Conservation (phyloP, 2,329 filamentous ascomycete genomes). For the Fonsecaea multimorphosa region DNA sequence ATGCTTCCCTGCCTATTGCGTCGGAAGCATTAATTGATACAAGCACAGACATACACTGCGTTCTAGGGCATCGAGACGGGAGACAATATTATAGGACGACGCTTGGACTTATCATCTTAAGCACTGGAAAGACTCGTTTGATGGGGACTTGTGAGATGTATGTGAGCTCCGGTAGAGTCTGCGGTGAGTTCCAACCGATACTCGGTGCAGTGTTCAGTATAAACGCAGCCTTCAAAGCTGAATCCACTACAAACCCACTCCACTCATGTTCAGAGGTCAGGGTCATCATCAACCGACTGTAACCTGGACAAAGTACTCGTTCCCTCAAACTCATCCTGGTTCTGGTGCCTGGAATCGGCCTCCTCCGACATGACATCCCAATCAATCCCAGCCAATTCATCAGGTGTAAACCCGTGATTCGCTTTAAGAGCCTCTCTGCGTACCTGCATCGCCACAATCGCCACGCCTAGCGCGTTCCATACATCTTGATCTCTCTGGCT, state of each 20-base stretch:
- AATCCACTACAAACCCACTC: neutral
- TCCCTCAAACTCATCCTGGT: constrained; percentile 22
- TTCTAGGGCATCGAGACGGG: too few relatives aligned
- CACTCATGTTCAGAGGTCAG: constrained; percentile 23
- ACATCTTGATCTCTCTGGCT: constrained; percentile 61
- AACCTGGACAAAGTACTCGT: constrained; percentile 19
- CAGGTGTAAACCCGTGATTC: constrained; percentile 14
- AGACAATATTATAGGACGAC: neutral
- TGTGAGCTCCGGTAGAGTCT: neutral
- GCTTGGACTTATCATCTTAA: neutral
- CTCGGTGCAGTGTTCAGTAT: constrained; percentile 4
- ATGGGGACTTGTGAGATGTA: neutral
- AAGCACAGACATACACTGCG: too few relatives aligned
- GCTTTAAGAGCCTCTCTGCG: constrained; percentile 47
- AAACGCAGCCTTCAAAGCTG: neutral
- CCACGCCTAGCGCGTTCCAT: constrained; percentile 65
- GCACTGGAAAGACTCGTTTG: neutral
- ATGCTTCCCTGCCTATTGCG: neutral
- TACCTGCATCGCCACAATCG: constrained; percentile 61
- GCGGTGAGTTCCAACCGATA: neutral
- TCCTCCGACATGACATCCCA: constrained; percentile 21
- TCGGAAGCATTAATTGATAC: too few relatives aligned
- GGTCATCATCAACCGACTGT: constrained; percentile 24
- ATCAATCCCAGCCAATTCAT: constrained; percentile 19
- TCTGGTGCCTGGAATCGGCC: constrained; percentile 21